phyloP scores from a whole-genome alignment of 352 stramenopile species.

The Pythium biforme region DNA sequence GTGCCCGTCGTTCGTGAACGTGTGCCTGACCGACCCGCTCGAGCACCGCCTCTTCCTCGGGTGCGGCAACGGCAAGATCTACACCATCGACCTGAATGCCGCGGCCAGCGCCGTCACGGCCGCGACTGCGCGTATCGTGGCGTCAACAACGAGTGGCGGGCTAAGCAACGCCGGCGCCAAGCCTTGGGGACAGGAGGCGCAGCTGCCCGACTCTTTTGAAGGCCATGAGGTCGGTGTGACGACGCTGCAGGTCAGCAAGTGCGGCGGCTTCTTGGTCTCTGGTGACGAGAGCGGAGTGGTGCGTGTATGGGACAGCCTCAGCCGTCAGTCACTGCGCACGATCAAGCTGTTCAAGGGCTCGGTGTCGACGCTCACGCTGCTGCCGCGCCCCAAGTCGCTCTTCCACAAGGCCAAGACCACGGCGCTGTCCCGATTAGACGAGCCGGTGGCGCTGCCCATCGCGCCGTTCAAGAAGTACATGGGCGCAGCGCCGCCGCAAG shows the following conservation, averaged over 20 bases:
- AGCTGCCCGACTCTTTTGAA: slow-evolving; percentile 58
- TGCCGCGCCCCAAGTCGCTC: slow-evolving; percentile 50
- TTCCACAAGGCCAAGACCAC: slow-evolving; percentile 57
- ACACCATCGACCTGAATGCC: slow-evolving; percentile 64
- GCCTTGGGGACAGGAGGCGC: slow-evolving; percentile 42
- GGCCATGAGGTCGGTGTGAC: slow-evolving; percentile 64
- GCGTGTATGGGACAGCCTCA: slow-evolving; percentile 67
- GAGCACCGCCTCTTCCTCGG: slow-evolving; percentile 73
- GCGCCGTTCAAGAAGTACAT: slow-evolving; percentile 82
- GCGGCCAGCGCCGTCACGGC: slow-evolving; percentile 52
- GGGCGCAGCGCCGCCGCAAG: slow-evolving; percentile 15
- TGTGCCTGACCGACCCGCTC: slow-evolving; percentile 53
- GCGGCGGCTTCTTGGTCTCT: slow-evolving; percentile 58
- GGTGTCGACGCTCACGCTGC: slow-evolving; percentile 50
- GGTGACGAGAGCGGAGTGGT: slow-evolving; percentile 59
- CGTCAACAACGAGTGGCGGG: slow-evolving; percentile 24
- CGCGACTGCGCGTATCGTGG: slow-evolving; percentile 49
- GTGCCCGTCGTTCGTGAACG: slow-evolving; percentile 69
- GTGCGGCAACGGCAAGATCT: slow-evolving; percentile 70
- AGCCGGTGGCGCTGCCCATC: slow-evolving; percentile 45
- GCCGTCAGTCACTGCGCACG: slow-evolving; percentile 60
- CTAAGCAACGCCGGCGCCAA: slow-evolving; percentile 14
- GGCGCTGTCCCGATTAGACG: slow-evolving; percentile 27
- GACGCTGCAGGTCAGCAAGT: slow-evolving; percentile 53
- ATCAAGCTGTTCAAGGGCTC: slow-evolving; percentile 70